Conservation (phyloP, 768 basidiomycete genomes). For the Tricholoma matsutake region DNA sequence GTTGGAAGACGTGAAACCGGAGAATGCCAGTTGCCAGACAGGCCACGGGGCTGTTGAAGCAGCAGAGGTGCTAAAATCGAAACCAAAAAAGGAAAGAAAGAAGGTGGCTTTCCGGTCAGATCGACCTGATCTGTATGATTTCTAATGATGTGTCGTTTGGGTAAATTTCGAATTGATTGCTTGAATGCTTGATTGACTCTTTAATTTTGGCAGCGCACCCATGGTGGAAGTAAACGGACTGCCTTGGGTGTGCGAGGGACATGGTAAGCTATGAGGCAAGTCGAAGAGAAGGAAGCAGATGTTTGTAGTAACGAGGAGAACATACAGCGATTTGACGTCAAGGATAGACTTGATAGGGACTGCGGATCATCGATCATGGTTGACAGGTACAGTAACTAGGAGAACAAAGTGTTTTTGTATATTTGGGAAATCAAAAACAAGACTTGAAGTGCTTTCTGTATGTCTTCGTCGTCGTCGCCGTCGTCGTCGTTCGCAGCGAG, state of each 20-base stretch:
- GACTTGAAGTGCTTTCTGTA: constrained; percentile 5
- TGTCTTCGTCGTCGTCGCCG: constrained; percentile 14
- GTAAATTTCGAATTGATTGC: not conserved
- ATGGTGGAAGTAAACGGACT: too few relatives aligned
- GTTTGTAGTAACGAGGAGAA: too few relatives aligned
- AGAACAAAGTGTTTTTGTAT: constrained; percentile 15
- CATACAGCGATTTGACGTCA: too few relatives aligned
- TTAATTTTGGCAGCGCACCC: too few relatives aligned
- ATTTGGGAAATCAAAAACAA: constrained; percentile 7
- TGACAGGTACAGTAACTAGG: not conserved
- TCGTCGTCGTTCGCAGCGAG: constrained; percentile 3
- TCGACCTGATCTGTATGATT: constrained; percentile 71
- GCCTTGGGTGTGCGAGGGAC: too few relatives aligned
- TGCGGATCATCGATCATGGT: too few relatives aligned
- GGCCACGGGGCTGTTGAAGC: constrained; percentile 11
- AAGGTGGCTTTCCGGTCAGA: constrained; percentile 68
- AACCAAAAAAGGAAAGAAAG: constrained; percentile 54
- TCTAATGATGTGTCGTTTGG: constrained; percentile 35
- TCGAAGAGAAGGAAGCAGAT: too few relatives aligned
- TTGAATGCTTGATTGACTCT: not conserved
- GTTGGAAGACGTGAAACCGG: constrained; percentile 33
- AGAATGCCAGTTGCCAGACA: not conserved
- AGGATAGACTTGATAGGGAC: too few relatives aligned
- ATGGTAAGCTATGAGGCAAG: too few relatives aligned
- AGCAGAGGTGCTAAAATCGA: constrained; percentile 17